phyloP scores from a whole-genome alignment of 345 rosid species.

The Excoecaria cochinchinensis region DNA sequence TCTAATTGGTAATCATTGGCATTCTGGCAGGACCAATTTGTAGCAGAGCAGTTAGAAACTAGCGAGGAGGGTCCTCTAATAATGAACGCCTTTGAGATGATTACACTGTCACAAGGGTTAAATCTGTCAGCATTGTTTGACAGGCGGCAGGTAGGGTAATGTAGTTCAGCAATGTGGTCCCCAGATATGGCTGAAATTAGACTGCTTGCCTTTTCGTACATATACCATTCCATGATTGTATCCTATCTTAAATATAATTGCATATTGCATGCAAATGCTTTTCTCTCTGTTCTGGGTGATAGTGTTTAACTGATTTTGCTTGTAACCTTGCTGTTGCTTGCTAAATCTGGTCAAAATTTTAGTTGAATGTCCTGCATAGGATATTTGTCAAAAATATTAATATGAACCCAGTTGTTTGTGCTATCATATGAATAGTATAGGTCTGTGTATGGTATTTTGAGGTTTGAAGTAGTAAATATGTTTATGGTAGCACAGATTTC shows the following conservation, averaged over 20 bases:
- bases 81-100: conserved; percentile 99
- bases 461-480: background rate
- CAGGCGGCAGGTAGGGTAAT: conserved; percentile 61
- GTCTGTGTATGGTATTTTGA: background rate
- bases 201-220: background rate
- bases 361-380: background rate
- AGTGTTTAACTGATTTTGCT: background rate
- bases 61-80: conserved; percentile 59
- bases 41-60: conserved; percentile 49
- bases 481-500: background rate
- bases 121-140: conserved; percentile 91
- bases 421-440: background rate
- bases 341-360: background rate
- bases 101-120: conserved; percentile 90
- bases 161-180: conserved; percentile 4
- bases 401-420: background rate
- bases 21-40: conserved; percentile 61
- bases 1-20: conserved; percentile 14
- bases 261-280: background rate
- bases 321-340: background rate
- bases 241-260: background rate
- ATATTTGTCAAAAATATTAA: background rate
- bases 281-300: background rate
- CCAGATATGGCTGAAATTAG: conserved; percentile 7
- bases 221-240: background rate